Evolutionary conservation across 2,329 filamentous ascomycete genomes (phyloP), one percentile per base, ranked within the genome.

Genomic region (Epicoccum sorghinum): DNA sequence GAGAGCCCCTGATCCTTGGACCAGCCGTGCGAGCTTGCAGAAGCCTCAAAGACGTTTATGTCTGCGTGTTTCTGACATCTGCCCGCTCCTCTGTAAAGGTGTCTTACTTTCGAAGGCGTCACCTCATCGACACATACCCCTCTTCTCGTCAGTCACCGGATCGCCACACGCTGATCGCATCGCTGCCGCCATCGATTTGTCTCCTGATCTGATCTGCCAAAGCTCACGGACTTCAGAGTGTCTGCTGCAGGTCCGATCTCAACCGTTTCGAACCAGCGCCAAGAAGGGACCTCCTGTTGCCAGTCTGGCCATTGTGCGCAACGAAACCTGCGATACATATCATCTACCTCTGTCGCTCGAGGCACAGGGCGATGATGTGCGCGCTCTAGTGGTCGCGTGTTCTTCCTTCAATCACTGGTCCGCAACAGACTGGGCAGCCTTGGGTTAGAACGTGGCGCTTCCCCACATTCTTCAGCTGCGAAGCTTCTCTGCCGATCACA

Each of bases 21-120:
- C 64, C 58, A 65, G 65, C 68, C 66, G 67, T 70, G 67, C 63
- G 64, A 69, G 66, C 59, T 54, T 70, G 70, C 70, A 71, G 68
- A 74, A 73, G 69, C 72, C 70, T 74, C 72, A 75, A 74, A 75
- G 70, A 70, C 69, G 70, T 73, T 71, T 67, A 62, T 50, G 62
- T 67, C 65, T 69, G 67, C 69, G 60, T 65, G 65, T 62, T 61
- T 68, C 62, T 68, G 59, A 63, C 60, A 61, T 68, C 61, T 67
- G 65, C 62, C 64, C 68, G 62, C 60, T 62, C 58, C 64, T 69
- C 62, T 70, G 69, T 67, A 62, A 70, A 69, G 68, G 60, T 60
- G 66, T 66, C 62, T 59, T 68, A 62, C 27, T 61, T 60, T 33
- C 62, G 57, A 65, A 60, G 55, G 56, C 54, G 60, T 66, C 51